Percentiles rank a stretch among this genome's conserved stretches.
Conservation (phyloP, 2,329 filamentous ascomycete species). For the Aspergillus novoparasiticus region DNA sequence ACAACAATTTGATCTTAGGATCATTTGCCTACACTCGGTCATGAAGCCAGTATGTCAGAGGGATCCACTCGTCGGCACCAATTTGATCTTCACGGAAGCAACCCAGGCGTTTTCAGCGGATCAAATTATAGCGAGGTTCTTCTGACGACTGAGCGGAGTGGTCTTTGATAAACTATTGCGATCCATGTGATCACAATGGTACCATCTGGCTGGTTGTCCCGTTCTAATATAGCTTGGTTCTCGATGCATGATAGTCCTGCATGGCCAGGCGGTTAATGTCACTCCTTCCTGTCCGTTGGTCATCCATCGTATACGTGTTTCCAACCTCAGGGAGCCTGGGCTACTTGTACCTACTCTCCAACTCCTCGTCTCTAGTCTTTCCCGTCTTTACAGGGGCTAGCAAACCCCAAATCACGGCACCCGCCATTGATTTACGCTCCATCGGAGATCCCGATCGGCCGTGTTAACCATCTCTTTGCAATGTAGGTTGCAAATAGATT, state of each 20-base stretch:
- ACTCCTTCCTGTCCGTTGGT: slow-evolving; percentile 16
- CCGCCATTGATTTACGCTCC: slow-evolving; percentile 54
- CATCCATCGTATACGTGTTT: slow-evolving; percentile 53
- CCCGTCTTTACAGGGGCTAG: slow-evolving; percentile 28
- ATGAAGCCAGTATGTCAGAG: slow-evolving; percentile 25
- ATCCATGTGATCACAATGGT: slow-evolving; percentile 28
- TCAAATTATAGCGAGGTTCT: slow-evolving; percentile 58
- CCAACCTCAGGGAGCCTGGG: slow-evolving; percentile 45
- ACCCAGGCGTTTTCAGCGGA: slow-evolving; percentile 29
- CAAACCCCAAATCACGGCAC: slow-evolving; percentile 56
- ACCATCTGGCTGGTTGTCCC: slow-evolving; percentile 39
- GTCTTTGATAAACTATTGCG: slow-evolving; percentile 34
- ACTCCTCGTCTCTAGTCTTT: slow-evolving; percentile 29
- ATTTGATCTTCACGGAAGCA: slow-evolving; percentile 23
- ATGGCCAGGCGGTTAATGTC: slow-evolving; percentile 16
- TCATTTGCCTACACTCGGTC: slow-evolving; percentile 51
- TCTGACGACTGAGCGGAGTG: slow-evolving; percentile 45
- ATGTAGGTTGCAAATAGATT: slow-evolving; percentile 54
- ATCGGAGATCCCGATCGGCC: slow-evolving; percentile 59
- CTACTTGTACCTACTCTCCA: slow-evolving; percentile 43
- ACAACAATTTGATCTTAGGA: slow-evolving; percentile 31
- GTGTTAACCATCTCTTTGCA: slow-evolving; percentile 66
- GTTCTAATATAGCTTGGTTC: slow-evolving; percentile 37
- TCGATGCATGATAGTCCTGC: slow-evolving; percentile 20
- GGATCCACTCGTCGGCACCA: slow-evolving; percentile 63